Conservation (phyloP, 2,329 filamentous ascomycete genomes). For the Clarireedia homoeocarpa region DNA sequence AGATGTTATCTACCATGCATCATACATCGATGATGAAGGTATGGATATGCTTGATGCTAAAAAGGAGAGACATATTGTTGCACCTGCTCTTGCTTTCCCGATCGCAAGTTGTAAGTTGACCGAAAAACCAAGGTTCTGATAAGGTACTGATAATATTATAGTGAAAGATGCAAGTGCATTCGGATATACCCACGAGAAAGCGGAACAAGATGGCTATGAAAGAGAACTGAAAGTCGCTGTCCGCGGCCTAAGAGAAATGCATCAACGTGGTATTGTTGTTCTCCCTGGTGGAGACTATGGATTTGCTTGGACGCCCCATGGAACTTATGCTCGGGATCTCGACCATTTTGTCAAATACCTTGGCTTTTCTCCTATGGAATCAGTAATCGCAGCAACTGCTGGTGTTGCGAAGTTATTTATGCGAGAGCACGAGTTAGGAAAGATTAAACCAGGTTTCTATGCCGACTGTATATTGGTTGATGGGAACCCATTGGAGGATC, state of each 20-base stretch:
- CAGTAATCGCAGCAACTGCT: conserved; percentile 35
- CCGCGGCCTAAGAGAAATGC: conserved; percentile 36
- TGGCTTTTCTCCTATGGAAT: conserved; percentile 36
- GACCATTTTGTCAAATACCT: conserved; percentile 37
- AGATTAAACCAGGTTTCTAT: not conserved
- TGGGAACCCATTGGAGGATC: not conserved
- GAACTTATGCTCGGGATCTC: conserved; percentile 38
- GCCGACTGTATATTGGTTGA: not conserved
- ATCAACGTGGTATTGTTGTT: conserved; percentile 35
- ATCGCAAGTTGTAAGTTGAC: conserved; percentile 12
- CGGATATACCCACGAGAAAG: conserved; percentile 34
- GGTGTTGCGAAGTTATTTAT: not conserved
- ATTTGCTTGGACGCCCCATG: conserved; percentile 38
- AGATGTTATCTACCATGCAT: conserved; percentile 39
- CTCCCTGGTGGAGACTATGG: conserved; percentile 39
- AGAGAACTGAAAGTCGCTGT: conserved; percentile 35
- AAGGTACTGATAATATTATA: not conserved
- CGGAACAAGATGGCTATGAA: conserved; percentile 36
- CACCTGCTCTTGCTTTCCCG: conserved; percentile 36
- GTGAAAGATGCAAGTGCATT: conserved; percentile 26
- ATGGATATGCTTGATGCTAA: conserved; percentile 33
- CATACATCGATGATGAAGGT: conserved; percentile 35
- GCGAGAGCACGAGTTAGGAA: not conserved
- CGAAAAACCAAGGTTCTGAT: no score
- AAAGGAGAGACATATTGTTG: conserved; percentile 34